Conservation (phyloP, 768 basidiomycete species). For the Rhodotorula diobovata region DNA sequence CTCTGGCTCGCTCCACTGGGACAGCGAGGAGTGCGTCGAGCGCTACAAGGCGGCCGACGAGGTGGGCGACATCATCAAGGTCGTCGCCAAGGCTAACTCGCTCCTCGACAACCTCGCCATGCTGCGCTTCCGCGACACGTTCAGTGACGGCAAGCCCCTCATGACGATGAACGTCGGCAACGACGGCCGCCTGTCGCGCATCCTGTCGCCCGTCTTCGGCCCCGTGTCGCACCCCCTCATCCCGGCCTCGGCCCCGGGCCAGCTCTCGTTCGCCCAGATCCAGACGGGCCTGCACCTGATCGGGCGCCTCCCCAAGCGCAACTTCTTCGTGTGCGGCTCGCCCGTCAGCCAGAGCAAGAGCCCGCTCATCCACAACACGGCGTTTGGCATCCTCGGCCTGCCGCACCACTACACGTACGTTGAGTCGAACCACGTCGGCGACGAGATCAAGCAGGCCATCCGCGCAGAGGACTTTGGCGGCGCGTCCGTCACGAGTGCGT, state of each 20-base stretch:
- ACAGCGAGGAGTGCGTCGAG: conserved; percentile 59
- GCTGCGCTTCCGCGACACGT: conserved; percentile 61
- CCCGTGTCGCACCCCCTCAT: conserved; percentile 85
- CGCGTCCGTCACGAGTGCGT: conserved; percentile 74
- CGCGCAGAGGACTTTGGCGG: conserved; percentile 75
- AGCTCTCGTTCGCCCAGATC: conserved; percentile 81
- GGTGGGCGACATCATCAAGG: conserved; percentile 84
- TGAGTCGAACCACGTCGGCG: conserved; percentile 65
- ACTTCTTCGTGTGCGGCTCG: conserved; percentile 80
- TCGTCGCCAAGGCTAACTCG: conserved; percentile 74
- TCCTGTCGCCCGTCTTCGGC: conserved; percentile 77
- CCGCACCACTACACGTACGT: conserved; percentile 76
- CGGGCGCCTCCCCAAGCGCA: conserved; percentile 67
- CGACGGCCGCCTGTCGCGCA: conserved; percentile 80
- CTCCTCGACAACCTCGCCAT: conserved; percentile 75
- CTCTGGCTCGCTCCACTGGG: conserved; percentile 79
- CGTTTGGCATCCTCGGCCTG: conserved; percentile 70
- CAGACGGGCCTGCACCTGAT: conserved; percentile 73
- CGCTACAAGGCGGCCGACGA: conserved; percentile 64
- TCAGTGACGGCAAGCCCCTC: conserved; percentile 66
- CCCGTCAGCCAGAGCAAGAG: conserved; percentile 88
- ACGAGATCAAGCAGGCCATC: conserved; percentile 63
- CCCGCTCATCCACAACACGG: conserved; percentile 88
- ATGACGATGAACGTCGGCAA: conserved; percentile 84
- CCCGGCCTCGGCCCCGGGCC: conserved; percentile 85